Evolutionary conservation across 305 asterid species (phyloP).

Genomic region (Striga hermonthica): DNA sequence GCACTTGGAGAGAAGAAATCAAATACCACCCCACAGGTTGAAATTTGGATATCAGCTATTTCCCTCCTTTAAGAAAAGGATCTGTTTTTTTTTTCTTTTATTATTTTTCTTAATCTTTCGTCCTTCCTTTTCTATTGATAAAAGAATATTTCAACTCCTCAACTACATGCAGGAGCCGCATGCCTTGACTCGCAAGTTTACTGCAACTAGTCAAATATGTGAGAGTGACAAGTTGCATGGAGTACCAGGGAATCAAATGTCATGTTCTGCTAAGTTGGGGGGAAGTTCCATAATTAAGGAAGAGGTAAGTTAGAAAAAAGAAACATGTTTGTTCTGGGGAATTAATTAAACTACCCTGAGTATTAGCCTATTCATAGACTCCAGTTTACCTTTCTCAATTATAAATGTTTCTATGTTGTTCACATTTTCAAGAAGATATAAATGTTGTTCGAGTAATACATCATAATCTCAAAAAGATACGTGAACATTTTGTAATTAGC

Average conservation of each 20-base stretch:
- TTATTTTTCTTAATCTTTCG: too few relatives aligned
- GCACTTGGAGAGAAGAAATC: too few relatives aligned
- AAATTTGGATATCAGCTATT: neutral
- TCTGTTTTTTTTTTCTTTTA: neutral
- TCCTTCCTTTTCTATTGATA: too few relatives aligned
- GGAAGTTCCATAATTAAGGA: neutral
- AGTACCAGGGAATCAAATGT: neutral
- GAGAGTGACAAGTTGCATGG: neutral
- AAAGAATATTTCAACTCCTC: neutral
- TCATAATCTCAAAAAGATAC: neutral
- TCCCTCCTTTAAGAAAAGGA: neutral
- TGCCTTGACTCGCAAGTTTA: neutral
- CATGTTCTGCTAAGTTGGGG: neutral
- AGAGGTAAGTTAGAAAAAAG: neutral
- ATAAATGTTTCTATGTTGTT: neutral
- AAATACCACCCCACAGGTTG: neutral
- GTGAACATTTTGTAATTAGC: neutral
- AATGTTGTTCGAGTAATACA: neutral
- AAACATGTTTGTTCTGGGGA: neutral
- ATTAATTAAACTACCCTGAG: constrained; percentile 2
- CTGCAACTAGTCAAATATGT: neutral
- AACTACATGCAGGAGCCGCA: neutral
- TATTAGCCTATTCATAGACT: neutral
- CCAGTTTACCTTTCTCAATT: neutral
- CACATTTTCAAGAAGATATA: too few relatives aligned